A percentile compares a stretch with the other conserved stretches of the same genome.
These are phyloP conservation scores for Angomonas desouzai DNA, from an alignment of 208 protist species.

Conservation along the genomic window DNA sequence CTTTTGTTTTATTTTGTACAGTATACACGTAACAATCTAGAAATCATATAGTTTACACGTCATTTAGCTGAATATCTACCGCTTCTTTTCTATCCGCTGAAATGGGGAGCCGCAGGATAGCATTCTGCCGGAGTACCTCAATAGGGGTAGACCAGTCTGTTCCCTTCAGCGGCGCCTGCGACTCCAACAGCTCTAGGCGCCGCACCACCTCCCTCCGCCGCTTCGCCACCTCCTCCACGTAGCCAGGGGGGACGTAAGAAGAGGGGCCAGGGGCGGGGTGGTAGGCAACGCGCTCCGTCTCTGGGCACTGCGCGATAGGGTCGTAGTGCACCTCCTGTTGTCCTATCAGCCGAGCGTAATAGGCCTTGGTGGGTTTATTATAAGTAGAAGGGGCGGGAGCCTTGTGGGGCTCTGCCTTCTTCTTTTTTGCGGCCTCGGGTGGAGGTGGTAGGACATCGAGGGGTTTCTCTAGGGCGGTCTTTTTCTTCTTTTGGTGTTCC, in stretches of 20 bases:
- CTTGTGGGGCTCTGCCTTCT: conserved; percentile 17
- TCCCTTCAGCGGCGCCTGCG: conserved; percentile 24
- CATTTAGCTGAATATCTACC: conserved; percentile 35
- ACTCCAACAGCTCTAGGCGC: conserved; percentile 16
- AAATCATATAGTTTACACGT: neutral
- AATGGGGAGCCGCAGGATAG: conserved; percentile 66
- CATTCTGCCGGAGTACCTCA: conserved; percentile 15
- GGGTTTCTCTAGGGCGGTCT: neutral
- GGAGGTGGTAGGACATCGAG: neutral
- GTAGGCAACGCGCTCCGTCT: conserved; percentile 50
- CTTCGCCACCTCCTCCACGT: conserved; percentile 74
- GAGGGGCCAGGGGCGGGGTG: conserved; percentile 58
- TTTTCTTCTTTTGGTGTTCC: conserved; percentile 5
- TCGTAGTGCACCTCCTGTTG: conserved; percentile 16
- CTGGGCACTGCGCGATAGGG: conserved; percentile 21
- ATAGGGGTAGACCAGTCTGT: neutral
- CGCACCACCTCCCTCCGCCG: conserved; percentile 41
- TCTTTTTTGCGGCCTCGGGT: neutral
- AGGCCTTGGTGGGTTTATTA: conserved; percentile 61
- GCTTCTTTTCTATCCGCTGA: conserved; percentile 16
- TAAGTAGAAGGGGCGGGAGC: conserved; percentile 19
- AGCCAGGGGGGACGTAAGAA: conserved; percentile 52
- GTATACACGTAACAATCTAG: neutral
- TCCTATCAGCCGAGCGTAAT: conserved; percentile 40
- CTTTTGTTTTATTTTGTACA: no score